phyloP scores from a whole-genome alignment of 768 basidiomycete genomes.

The Lactifluus volemus region DNA sequence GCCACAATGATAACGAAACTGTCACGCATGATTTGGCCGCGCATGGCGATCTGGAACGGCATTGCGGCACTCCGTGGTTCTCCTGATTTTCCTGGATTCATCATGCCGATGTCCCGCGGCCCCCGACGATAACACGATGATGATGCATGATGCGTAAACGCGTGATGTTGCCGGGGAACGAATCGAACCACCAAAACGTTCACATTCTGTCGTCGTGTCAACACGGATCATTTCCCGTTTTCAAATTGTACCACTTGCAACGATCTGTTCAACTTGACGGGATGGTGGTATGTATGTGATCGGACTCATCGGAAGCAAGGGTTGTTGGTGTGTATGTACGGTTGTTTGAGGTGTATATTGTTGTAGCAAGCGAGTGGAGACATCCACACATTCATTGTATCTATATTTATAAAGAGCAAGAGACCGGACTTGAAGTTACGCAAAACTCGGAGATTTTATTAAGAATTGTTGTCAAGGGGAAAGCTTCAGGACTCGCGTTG shows the following conservation, averaged over 20 bases:
- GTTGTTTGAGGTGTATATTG: background rate
- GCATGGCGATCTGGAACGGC: conserved; percentile 12
- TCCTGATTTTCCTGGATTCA: background rate
- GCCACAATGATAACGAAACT: background rate
- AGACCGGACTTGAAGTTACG: background rate
- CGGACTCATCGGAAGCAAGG: background rate
- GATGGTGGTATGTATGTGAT: background rate
- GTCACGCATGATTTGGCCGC: background rate
- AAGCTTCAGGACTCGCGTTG: background rate
- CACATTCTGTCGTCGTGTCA: background rate
- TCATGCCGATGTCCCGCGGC: background rate
- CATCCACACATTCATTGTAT: background rate
- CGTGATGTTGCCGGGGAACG: background rate
- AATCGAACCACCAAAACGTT: background rate
- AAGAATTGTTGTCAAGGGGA: background rate
- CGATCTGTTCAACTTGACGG: background rate
- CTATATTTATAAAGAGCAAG: background rate
- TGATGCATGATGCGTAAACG: background rate
- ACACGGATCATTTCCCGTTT: background rate
- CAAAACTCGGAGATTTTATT: background rate
- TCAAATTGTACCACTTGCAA: background rate
- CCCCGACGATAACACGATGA: background rate
- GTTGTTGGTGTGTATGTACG: too few relatives aligned
- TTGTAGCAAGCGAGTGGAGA: background rate
- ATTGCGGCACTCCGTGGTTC: conserved; percentile 14